Conservation (phyloP, 2,329 filamentous ascomycete species). For the Allantophomopsis cytisporea region DNA sequence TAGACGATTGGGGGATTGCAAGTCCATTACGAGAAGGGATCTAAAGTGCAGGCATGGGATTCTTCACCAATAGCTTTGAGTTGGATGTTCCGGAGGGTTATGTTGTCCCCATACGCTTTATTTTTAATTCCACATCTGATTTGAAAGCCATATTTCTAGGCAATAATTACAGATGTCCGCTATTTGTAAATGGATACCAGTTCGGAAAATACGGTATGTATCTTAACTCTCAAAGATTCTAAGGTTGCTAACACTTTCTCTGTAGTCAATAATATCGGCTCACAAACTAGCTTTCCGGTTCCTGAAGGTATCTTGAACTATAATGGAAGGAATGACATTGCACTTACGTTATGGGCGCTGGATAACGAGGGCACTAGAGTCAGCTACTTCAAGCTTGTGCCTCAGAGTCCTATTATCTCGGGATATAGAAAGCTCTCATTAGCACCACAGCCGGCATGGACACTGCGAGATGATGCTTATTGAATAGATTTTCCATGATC, state of each 20-base stretch:
- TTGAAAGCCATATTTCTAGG: constrained; percentile 8
- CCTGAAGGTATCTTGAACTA: constrained; percentile 63
- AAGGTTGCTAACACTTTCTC: too few species aligned
- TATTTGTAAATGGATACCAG: constrained; percentile 68
- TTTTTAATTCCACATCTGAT: constrained; percentile 32
- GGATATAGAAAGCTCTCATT: constrained; percentile 9
- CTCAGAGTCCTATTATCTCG: constrained; percentile 11
- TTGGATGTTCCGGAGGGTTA: constrained; percentile 40
- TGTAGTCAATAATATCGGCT: constrained; percentile 61
- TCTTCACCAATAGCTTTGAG: constrained; percentile 40
- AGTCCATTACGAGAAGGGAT: constrained; percentile 27
- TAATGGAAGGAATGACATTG: constrained; percentile 54
- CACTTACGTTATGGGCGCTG: constrained; percentile 53
- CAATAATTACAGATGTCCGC: constrained; percentile 39
- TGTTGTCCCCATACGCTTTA: constrained; percentile 48
- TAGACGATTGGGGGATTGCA: constrained; percentile 26
- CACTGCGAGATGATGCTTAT: constrained; percentile 13
- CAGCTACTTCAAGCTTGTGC: constrained; percentile 11
- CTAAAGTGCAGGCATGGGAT: constrained; percentile 35
- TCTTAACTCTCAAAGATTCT: constrained; percentile 1
- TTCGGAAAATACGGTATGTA: constrained; percentile 41
- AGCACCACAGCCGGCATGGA: constrained; percentile 12
- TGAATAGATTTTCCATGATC: constrained; percentile 1
- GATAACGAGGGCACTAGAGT: constrained; percentile 13
- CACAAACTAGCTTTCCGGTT: constrained; percentile 58